Percentiles rank a stretch among this genome's conserved stretches.
Evolutionary conservation across 2,329 filamentous ascomycete genomes (phyloP).

Genomic region (Arachnopeziza araneosa): DNA sequence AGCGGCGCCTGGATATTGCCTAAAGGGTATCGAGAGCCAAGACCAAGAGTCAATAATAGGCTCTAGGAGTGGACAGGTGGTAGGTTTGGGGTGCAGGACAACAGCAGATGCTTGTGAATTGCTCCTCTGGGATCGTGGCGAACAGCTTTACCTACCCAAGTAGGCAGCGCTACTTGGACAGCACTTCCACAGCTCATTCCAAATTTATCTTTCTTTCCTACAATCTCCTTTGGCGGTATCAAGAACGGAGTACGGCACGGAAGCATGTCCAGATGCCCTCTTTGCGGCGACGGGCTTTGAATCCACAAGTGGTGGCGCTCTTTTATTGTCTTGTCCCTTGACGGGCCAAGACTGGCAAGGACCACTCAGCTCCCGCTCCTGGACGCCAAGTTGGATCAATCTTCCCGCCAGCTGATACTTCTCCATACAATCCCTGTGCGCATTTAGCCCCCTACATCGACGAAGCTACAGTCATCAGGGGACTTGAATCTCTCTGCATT

Average conservation of each 20-base stretch:
- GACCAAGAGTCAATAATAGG: not conserved
- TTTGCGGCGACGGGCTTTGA: no score
- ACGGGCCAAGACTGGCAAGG: not conserved
- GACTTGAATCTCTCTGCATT: not conserved
- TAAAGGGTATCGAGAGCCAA: not conserved
- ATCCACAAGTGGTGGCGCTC: not conserved
- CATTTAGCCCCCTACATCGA: not conserved
- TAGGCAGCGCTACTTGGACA: no score
- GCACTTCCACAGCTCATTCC: no score
- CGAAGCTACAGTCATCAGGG: not conserved
- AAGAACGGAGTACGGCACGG: no score
- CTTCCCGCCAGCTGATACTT: no score
- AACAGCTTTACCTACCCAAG: no score
- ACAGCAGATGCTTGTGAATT: not conserved
- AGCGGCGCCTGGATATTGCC: not conserved
- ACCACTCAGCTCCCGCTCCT: not conserved
- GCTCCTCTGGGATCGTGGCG: no score
- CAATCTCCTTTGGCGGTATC: no score
- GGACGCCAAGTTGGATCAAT: no score
- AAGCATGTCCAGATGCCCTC: no score
- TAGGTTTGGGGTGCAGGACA: not conserved
- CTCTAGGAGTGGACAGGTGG: not conserved
- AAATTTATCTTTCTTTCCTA: no score
- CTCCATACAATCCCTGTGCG: not conserved
- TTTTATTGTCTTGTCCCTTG: not conserved